Evolutionary conservation across 345 rosid genomes (phyloP).

Genomic region (Murraya paniculata): DNA sequence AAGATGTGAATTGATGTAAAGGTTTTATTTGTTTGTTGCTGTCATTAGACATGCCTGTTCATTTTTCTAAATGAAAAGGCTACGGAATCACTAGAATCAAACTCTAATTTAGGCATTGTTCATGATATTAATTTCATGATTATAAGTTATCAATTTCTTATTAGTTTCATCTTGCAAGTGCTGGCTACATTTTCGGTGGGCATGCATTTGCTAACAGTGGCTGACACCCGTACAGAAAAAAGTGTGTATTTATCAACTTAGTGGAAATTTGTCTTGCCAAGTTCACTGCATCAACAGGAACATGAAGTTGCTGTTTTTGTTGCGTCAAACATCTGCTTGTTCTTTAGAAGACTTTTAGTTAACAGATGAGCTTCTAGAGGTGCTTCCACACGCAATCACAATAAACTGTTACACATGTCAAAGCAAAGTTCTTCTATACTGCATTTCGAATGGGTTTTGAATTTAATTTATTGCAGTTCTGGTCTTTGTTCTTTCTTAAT

Average conservation of each 20-base stretch:
- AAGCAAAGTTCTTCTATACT: neutral
- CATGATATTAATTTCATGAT: neutral
- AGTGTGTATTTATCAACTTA: neutral
- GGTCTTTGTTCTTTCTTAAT: neutral
- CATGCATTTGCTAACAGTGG: neutral
- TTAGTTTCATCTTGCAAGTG: neutral
- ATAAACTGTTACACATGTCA: neutral
- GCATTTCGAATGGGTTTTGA: neutral
- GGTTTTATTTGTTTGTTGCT: neutral
- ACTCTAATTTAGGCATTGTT: neutral
- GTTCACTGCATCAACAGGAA: neutral
- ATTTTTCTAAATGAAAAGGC: neutral
- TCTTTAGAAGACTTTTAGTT: neutral
- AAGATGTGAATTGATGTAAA: neutral
- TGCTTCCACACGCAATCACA: neutral
- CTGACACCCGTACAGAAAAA: neutral
- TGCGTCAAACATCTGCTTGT: neutral
- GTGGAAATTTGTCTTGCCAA: neutral
- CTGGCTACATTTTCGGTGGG: neutral
- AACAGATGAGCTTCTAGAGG: neutral
- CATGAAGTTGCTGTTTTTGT: neutral
- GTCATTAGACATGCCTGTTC: neutral
- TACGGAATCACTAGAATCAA: too few relatives aligned
- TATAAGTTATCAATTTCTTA: neutral
- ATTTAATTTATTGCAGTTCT: neutral